A percentile compares a stretch with the other conserved stretches of the same genome.
Evolutionary conservation across 192 early-diverging fungal species (phyloP).

Genomic region (Mortierella antarctica): DNA sequence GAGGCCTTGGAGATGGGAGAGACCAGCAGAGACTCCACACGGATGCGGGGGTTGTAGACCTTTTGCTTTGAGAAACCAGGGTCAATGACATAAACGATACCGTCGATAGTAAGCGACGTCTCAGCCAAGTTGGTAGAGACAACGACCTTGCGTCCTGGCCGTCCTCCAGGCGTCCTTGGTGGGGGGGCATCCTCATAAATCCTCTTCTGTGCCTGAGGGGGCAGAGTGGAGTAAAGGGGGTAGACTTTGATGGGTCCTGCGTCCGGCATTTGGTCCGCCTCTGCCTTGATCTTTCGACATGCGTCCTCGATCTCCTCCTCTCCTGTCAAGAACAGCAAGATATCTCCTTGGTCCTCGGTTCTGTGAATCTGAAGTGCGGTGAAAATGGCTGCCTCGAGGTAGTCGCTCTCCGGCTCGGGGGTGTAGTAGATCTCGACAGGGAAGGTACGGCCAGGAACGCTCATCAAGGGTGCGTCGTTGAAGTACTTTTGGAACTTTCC

Average conservation of each 20-base stretch:
- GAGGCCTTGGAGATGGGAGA: constrained; percentile 95
- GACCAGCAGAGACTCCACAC: constrained; percentile 95
- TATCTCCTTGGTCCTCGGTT: constrained; percentile 94
- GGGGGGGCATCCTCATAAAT: constrained; percentile 95
- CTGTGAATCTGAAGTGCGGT: constrained; percentile 96
- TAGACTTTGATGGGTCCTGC: constrained; percentile 87
- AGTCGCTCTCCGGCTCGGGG: constrained; percentile 96
- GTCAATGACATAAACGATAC: constrained; percentile 99
- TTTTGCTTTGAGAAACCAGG: constrained; percentile 99
- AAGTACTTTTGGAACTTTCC: constrained; percentile 99
- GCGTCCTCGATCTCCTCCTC: constrained; percentile 99
- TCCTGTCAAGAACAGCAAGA: constrained; percentile 97
- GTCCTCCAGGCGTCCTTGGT: constrained; percentile 78
- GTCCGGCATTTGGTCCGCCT: constrained; percentile 76
- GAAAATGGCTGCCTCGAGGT: constrained; percentile 95
- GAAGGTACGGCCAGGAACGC: constrained; percentile 96
- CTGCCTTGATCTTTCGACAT: constrained; percentile 82
- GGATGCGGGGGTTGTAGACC: constrained; percentile 97
- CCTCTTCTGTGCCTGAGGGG: constrained; percentile 88
- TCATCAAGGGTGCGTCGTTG: constrained; percentile 89
- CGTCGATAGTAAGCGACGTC: constrained; percentile 98
- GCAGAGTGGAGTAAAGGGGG: constrained; percentile 93
- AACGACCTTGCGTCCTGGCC: constrained; percentile 95
- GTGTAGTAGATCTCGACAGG: constrained; percentile 99
- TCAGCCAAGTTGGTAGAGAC: constrained; percentile 99